Percentiles rank a stretch among this genome's conserved stretches.
phyloP scores from a whole-genome alignment of 495 filamentous ascomycete genomes.

The Penicillium paxilli region DNA sequence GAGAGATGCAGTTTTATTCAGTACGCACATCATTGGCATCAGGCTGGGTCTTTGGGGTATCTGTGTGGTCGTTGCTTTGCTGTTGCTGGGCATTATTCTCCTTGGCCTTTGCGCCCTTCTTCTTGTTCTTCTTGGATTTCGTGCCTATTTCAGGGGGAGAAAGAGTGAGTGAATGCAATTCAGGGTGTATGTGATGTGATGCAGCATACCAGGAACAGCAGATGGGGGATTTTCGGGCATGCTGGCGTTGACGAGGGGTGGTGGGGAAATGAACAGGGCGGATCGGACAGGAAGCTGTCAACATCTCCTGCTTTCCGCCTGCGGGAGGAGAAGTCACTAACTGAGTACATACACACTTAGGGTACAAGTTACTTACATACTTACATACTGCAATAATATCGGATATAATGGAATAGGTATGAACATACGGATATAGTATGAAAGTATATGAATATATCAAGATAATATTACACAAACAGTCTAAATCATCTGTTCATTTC shows the following conservation, averaged over 20 bases:
- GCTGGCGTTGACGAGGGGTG: constrained; percentile 13
- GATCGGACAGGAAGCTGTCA: constrained; percentile 37
- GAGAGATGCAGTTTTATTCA: neutral
- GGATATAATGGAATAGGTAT: too few species aligned
- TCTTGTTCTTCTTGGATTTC: constrained; percentile 71
- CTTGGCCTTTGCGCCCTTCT: constrained; percentile 53
- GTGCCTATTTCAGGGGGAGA: constrained; percentile 30
- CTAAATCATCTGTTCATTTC: too few species aligned
- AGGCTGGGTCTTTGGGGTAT: constrained; percentile 12
- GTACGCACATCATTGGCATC: constrained; percentile 13
- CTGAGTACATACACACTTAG: too few species aligned
- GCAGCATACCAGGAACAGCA: constrained; percentile 20
- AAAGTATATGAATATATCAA: too few species aligned
- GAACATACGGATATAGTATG: too few species aligned
- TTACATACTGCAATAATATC: too few species aligned
- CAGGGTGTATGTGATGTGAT: neutral
- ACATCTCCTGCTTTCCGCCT: constrained; percentile 34
- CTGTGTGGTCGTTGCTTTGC: constrained; percentile 11
- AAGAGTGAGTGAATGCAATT: constrained; percentile 2
- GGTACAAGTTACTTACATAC: too few species aligned
- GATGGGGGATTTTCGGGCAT: constrained; percentile 35
- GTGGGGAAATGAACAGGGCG: constrained; percentile 7
- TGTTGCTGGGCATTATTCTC: constrained; percentile 17
- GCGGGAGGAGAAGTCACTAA: too few species aligned
- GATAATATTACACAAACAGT: too few species aligned